Evolutionary conservation across 129 eudicot species (phyloP).

Genomic region (Glebionis coronaria): DNA sequence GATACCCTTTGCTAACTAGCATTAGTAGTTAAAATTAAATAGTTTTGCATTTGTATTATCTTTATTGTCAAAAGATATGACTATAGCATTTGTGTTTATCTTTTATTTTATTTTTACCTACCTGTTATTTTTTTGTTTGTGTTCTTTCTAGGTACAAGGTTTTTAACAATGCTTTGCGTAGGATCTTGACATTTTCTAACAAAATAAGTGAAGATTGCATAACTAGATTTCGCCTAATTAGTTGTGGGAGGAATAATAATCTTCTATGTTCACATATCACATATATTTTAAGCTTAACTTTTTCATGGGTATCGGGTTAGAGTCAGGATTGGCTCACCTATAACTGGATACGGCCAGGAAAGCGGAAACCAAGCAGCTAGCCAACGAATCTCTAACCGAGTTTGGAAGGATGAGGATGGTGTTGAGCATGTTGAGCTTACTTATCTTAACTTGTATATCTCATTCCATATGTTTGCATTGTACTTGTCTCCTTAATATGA

Average conservation of each 20-base stretch:
- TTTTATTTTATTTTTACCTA: not conserved
- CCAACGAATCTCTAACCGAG: conserved; percentile 65
- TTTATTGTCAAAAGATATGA: too few species aligned
- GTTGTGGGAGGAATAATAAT: too few species aligned
- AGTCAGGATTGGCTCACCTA: conserved; percentile 82
- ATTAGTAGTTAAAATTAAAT: not conserved
- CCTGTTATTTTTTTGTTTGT: conserved; percentile 1
- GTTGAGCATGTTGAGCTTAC: conserved; percentile 83
- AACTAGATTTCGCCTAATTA: too few species aligned
- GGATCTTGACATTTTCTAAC: conserved; percentile 12
- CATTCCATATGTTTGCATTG: too few species aligned
- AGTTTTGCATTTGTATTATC: not conserved
- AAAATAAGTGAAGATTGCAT: too few species aligned
- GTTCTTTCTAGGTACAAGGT: conserved; percentile 65
- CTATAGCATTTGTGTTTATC: too few species aligned
- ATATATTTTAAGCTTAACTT: not conserved
- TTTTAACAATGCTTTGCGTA: conserved; percentile 74
- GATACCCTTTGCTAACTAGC: too few species aligned
- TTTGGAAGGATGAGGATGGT: conserved; percentile 85
- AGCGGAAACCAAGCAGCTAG: conserved; percentile 90
- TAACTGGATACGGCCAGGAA: conserved; percentile 92
- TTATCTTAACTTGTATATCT: not conserved
- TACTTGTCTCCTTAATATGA: too few species aligned
- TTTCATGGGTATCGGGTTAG: conserved; percentile 42
- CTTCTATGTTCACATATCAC: too few species aligned